phyloP scores from a whole-genome alignment of 1,284 basidiomycete species.

The Ganoderma resinaceum region DNA sequence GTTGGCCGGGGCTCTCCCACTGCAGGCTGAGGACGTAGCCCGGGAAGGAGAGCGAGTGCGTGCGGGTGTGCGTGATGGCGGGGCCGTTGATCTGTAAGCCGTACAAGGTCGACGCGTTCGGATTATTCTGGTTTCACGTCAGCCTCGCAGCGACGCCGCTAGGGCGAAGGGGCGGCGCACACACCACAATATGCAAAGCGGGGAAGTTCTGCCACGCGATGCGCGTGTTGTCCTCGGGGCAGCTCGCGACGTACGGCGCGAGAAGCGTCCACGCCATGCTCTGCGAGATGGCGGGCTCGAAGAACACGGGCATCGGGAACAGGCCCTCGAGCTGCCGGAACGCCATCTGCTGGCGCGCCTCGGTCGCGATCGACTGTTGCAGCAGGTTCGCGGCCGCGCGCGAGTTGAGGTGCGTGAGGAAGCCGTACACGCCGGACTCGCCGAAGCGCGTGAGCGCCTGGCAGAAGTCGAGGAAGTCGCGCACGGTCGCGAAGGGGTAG shows the following conservation, averaged over 20 bases:
- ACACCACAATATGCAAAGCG: constrained; percentile 51
- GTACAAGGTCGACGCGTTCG: constrained; percentile 37
- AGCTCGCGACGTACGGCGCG: constrained; percentile 61
- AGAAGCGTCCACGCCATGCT: constrained; percentile 70
- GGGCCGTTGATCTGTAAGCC: constrained; percentile 41
- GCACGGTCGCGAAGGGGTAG: constrained; percentile 66
- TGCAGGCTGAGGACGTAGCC: constrained; percentile 56
- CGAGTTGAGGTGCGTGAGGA: constrained; percentile 68
- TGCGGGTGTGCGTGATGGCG: constrained; percentile 54
- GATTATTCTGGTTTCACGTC: constrained; percentile 35
- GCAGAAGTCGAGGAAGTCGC: constrained; percentile 69
- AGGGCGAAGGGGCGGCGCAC: constrained; percentile 16
- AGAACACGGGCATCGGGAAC: constrained; percentile 68
- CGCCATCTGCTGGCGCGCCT: constrained; percentile 72
- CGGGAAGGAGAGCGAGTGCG: constrained; percentile 48
- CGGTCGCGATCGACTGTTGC: constrained; percentile 67
- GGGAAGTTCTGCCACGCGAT: constrained; percentile 66
- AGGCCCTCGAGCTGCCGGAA: constrained; percentile 71
- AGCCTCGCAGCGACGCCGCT: not conserved
- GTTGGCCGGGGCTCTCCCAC: constrained; percentile 65
- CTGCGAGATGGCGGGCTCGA: constrained; percentile 62
- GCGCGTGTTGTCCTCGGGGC: constrained; percentile 64
- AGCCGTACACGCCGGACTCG: constrained; percentile 69
- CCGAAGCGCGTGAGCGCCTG: constrained; percentile 62
- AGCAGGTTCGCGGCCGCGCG: constrained; percentile 62